phyloP scores from a whole-genome alignment of 805 yeast genomes.

The Lachancea sp. region DNA sequence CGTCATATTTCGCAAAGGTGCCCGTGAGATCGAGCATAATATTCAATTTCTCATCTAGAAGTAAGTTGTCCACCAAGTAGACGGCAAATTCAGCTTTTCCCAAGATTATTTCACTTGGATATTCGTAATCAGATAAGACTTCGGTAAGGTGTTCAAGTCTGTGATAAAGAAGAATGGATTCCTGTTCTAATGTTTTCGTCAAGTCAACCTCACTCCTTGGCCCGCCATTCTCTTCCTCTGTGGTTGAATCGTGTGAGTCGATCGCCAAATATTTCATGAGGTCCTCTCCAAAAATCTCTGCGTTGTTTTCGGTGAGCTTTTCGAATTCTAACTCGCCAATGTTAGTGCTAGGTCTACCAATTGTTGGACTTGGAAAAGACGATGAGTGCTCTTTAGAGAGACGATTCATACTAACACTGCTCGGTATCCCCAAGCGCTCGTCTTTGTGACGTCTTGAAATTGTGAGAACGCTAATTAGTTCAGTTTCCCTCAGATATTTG shows the following conservation, averaged over 20 bases:
- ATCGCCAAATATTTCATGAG: constrained; percentile 19
- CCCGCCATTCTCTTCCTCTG: not conserved
- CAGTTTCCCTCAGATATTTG: constrained; percentile 53
- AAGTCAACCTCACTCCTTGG: constrained; percentile 6
- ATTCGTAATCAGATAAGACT: constrained; percentile 24
- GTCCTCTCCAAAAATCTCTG: constrained; percentile 30
- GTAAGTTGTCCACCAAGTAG: constrained; percentile 14
- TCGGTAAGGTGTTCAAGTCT: constrained; percentile 22
- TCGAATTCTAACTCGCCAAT: constrained; percentile 32
- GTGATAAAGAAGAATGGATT: constrained; percentile 18
- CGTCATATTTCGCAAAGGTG: constrained; percentile 10
- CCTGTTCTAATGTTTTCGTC: constrained; percentile 23
- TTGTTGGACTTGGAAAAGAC: constrained; percentile 8
- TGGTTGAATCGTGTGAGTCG: constrained; percentile 7
- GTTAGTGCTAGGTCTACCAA: constrained; percentile 8
- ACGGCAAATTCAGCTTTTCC: constrained; percentile 17
- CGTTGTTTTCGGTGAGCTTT: constrained; percentile 27
- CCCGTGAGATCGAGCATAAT: constrained; percentile 12
- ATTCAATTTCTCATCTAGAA: constrained; percentile 11
- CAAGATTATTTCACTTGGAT: constrained; percentile 18
- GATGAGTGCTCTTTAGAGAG: constrained; percentile 11
- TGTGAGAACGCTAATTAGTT: constrained; percentile 44
- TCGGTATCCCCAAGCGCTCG: constrained; percentile 10
- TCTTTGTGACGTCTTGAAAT: constrained; percentile 16
- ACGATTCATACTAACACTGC: constrained; percentile 14